Base-by-base conservation (phyloP, 1,284 basidiomycete species). In the Ustilago curta region DNA sequence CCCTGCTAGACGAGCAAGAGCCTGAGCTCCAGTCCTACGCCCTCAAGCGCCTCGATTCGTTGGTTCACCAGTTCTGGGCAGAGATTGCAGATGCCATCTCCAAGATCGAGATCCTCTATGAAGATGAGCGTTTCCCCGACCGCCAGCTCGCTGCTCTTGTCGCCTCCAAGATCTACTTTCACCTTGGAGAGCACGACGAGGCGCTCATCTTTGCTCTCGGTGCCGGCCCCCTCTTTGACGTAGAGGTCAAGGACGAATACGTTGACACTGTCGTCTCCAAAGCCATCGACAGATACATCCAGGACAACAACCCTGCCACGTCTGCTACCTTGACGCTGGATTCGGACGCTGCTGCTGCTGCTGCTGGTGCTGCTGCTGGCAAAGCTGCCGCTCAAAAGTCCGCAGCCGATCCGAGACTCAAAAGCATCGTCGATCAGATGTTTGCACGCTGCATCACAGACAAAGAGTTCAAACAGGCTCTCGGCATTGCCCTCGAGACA, bases 241-340 rank as follows among this genome's bases (percentile, higher is more conserved):
- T 83, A 19, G 81, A 83, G 50, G 66, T 76, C 53, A 77, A 75
- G 61, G 80, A 81, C 70, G 83, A 84, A 57, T 84, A 82, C 49
- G 79, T 82, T 40, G 82, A 83, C 59, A 84, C 83, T 12, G 79
- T 84, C 65, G 71, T 84, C 19, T 83, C 83, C 64, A 84, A 84
- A 74, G 83, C 83, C 49, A 84, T 84, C 52, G 83, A 84, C 65
- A 53, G 57, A 53, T 84, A 84, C 70, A 83, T 84, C 47, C 71
- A 69, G 45, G 67, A 76, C 32, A 56, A 57, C 9, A 45, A 57
- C 7, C 60, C 64, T 7, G 39, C 40, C 14, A 57, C 60, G 8
- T 58, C 57, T 32, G 69, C 51, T 53, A 29, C 51, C 7, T 23
- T 49, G 25, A 35, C 59, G 1, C 27, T 47, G 11, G 51, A 45